A percentile compares a stretch with the other conserved stretches of the same genome.
Conservation (phyloP, 768 basidiomycete genomes). For the Serendipita sp. region DNA sequence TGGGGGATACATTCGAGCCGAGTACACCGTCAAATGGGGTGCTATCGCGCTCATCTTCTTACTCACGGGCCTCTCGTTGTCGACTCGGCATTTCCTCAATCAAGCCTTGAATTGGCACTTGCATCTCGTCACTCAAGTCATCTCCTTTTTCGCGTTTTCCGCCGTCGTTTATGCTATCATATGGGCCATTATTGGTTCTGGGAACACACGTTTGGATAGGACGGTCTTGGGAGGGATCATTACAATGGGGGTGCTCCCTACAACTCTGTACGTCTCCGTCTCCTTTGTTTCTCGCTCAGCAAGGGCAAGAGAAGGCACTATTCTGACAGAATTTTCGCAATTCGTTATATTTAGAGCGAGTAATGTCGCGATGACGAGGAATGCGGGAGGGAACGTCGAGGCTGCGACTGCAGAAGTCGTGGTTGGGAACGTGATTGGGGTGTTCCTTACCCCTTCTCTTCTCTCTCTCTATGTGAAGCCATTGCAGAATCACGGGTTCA, state of each 20-base stretch:
- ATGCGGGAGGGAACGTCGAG: slow-evolving; percentile 16
- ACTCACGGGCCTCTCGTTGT: slow-evolving; percentile 17
- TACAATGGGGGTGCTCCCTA: slow-evolving; percentile 15
- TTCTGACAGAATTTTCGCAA: too few species aligned
- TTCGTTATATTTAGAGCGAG: slow-evolving; percentile 12
- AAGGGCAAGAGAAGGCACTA: too few species aligned
- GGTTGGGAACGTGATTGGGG: slow-evolving; percentile 15
- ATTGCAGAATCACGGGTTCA: slow-evolving; percentile 13
- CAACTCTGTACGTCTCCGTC: slow-evolving; percentile 14
- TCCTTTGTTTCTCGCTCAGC: neutral
- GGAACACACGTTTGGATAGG: slow-evolving; percentile 13
- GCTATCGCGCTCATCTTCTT: slow-evolving; percentile 16
- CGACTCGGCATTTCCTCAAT: slow-evolving; percentile 12
- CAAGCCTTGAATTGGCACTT: slow-evolving; percentile 15
- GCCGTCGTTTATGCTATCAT: slow-evolving; percentile 15
- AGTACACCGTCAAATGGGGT: slow-evolving; percentile 16
- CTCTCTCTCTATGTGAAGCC: slow-evolving; percentile 13
- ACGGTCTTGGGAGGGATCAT: slow-evolving; percentile 15
- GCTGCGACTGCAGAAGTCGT: slow-evolving; percentile 16
- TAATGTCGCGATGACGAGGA: slow-evolving; percentile 17
- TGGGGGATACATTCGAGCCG: slow-evolving; percentile 13
- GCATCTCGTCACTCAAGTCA: slow-evolving; percentile 16
- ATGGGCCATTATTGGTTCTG: slow-evolving; percentile 14
- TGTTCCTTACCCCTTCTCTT: slow-evolving; percentile 15
- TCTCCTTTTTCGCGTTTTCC: slow-evolving; percentile 16